phyloP scores from a whole-genome alignment of 352 stramenopile species.

The Pythium aphanidermatum region DNA sequence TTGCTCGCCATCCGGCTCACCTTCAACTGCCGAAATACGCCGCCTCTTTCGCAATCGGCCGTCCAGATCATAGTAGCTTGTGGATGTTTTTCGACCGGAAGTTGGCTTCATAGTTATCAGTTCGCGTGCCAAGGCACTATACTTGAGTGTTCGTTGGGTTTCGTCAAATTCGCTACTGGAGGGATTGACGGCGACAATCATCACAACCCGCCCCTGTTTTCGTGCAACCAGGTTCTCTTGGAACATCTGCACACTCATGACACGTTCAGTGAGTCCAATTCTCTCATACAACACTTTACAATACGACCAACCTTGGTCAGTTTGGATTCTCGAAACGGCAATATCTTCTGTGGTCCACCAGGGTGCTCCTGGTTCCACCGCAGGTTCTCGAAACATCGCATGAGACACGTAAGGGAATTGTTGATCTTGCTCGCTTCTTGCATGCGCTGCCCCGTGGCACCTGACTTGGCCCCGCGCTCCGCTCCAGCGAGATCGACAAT shows the following conservation, averaged over 20 bases:
- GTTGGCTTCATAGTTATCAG: slow-evolving; percentile 62
- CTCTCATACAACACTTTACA: neutral
- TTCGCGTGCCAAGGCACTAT: slow-evolving; percentile 89
- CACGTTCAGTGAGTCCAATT: too few species aligned
- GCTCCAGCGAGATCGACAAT: slow-evolving; percentile 95
- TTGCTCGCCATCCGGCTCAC: neutral
- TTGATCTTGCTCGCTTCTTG: slow-evolving; percentile 99
- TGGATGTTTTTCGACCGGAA: slow-evolving; percentile 27
- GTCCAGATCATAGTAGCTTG: slow-evolving; percentile 30
- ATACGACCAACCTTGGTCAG: slow-evolving; percentile 69
- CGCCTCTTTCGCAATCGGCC: slow-evolving; percentile 20
- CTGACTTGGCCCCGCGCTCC: slow-evolving; percentile 68
- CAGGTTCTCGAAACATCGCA: slow-evolving; percentile 94
- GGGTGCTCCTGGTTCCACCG: slow-evolving; percentile 88
- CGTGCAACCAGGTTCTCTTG: slow-evolving; percentile 90
- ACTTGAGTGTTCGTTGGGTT: slow-evolving; percentile 93
- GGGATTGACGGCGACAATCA: slow-evolving; percentile 97
- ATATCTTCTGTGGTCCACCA: slow-evolving; percentile 72
- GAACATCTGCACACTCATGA: slow-evolving; percentile 86
- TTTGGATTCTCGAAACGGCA: slow-evolving; percentile 98
- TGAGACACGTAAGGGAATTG: slow-evolving; percentile 96
- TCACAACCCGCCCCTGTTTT: slow-evolving; percentile 84
- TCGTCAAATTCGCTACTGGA: slow-evolving; percentile 94
- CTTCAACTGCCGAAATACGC: slow-evolving; percentile 15
- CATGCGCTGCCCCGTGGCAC: slow-evolving; percentile 83